Conservation (phyloP, 2,329 filamentous ascomycete species). For the Beauveria bassiana region DNA sequence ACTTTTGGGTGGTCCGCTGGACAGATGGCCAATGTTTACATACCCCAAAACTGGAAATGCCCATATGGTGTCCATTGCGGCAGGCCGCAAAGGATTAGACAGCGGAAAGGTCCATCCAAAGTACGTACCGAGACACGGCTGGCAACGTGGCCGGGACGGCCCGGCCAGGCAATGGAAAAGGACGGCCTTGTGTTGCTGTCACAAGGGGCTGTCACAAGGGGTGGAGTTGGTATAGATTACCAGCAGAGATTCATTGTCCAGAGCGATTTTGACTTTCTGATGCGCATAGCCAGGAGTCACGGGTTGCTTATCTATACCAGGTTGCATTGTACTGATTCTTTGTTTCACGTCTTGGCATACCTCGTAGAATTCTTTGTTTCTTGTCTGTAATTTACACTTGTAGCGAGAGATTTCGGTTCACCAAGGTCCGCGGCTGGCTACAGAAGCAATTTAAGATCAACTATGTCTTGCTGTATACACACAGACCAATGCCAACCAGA, state of each 20-base stretch:
- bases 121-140: neutral
- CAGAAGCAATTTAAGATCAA: neutral
- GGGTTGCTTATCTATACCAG: neutral
- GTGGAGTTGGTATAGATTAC: neutral
- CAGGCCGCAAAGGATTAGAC: neutral
- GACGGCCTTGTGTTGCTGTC: neutral
- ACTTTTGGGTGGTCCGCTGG: neutral
- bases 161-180: neutral
- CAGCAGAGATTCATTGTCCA: neutral
- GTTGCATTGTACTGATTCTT: slow-evolving; percentile 3
- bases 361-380: neutral
- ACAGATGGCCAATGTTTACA: neutral
- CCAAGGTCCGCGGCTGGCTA: neutral
- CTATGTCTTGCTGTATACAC: slow-evolving; percentile 58
- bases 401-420: neutral
- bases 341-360: neutral
- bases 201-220: neutral
- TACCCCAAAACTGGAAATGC: neutral
- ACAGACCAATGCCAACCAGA: slow-evolving; percentile 71
- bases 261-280: slow-evolving; percentile 7
- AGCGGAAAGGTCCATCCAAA: neutral
- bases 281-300: slow-evolving; percentile 4
- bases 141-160: neutral
- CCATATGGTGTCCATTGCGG: neutral
- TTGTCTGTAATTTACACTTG: neutral